Evolutionary conservation across 169 alveolate species (phyloP).

Genomic region (Eimeria maxima): DNA sequence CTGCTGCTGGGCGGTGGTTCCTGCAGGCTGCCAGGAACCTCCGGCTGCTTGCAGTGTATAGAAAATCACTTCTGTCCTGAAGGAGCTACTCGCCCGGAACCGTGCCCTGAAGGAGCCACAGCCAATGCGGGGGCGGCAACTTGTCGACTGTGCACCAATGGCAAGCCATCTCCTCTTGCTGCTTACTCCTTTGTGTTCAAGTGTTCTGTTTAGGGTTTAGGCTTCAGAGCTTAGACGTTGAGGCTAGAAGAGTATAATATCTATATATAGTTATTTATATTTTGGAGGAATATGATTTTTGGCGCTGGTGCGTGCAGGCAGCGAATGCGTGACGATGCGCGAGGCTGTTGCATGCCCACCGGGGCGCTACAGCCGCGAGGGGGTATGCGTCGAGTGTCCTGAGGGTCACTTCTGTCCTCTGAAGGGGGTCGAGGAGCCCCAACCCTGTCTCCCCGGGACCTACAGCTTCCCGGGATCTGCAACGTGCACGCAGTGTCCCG

Average conservation of each 20-base stretch:
- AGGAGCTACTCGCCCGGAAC: constrained; percentile 18
- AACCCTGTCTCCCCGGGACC: constrained; percentile 28
- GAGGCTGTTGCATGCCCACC: not conserved
- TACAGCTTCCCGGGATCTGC: constrained; percentile 33
- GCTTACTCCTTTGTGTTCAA: too few relatives aligned
- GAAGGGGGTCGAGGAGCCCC: constrained; percentile 16
- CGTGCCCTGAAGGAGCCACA: constrained; percentile 42
- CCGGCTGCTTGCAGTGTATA: constrained; percentile 52
- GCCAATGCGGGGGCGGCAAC: constrained; percentile 24
- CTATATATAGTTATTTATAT: too few relatives aligned
- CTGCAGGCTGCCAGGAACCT: constrained; percentile 60
- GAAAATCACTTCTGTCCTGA: constrained; percentile 36
- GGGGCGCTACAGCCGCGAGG: not conserved
- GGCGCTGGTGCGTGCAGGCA: not conserved
- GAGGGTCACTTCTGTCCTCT: constrained; percentile 19
- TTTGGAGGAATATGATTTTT: too few relatives aligned
- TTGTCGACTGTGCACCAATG: constrained; percentile 15
- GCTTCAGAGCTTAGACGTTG: not conserved
- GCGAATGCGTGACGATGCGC: not conserved
- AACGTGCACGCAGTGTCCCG: constrained; percentile 11
- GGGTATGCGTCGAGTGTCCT: not conserved
- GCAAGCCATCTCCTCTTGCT: not conserved
- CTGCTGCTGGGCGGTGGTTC: not conserved
- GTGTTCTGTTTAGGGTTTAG: not conserved
- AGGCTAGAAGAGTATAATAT: not conserved